Base-by-base conservation (phyloP, 139 green algal species). In the Chlorella ohadii region DNA sequence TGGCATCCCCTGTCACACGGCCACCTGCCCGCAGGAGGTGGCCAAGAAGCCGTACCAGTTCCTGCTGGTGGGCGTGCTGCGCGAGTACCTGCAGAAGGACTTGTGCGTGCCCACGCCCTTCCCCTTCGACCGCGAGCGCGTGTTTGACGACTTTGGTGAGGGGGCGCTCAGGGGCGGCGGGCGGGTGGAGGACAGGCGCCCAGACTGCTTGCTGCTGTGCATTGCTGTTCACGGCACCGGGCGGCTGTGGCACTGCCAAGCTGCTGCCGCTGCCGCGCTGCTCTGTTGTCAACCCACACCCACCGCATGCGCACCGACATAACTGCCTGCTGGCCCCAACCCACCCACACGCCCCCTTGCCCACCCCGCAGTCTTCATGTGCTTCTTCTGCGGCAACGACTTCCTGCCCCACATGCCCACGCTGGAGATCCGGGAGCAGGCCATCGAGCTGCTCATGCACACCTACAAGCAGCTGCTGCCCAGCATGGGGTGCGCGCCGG, bases 341-440 rank as follows among this genome's bases (percentile, higher is more conserved):
- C 77, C 74, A 6, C 72, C 9, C 72, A 25, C 72, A n/a, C 44
- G 0, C 47, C 47, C 72, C 72, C 20, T 31, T 23, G n/a, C 19
- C 74, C 64, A 39, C 39, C 57, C 19, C 76, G 82, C 88, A 91
- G 95, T 99, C 34, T 99, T 99, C 91, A 97, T 99, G 90, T 99
- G 97, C 90, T 99, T 99, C 91, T 99, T 99, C 72, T 93, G 97
- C 70, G 97, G 97, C 57, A 99, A 99, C 79, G 97, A 99, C 86
- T 99, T 99, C 86, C 85, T 99, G 88, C 97, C 97, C 16, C 97
- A 99, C 92, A 99, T 98, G 96, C 97, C 97, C 27, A 99, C 97
- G 20, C 92, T 99, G 78, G 97, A 99, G 88, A 99, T 99, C 82
- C 88, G 92, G 9, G 94, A 96, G 91, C 93, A 95, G 33, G 97